Conservation (phyloP, 768 basidiomycete genomes). For the Leccinellum luteum region DNA sequence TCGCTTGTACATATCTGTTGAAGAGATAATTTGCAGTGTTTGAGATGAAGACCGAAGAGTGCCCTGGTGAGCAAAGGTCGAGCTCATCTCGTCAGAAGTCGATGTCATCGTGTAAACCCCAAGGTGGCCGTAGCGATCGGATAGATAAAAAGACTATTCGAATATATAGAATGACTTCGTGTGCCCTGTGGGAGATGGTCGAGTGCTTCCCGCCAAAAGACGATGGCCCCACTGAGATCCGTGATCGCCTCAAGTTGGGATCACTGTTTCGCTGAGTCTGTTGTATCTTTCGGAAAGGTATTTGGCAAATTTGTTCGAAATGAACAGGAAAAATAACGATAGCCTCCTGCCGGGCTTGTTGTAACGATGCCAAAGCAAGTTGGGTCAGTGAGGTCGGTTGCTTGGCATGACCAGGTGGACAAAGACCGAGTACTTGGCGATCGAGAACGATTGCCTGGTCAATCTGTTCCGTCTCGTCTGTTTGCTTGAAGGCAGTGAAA, state of each 20-base stretch:
- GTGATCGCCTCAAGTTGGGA: background rate
- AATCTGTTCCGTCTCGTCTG: background rate
- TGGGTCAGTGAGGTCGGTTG: no score
- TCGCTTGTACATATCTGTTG: background rate
- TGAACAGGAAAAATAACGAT: background rate
- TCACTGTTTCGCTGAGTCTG: background rate
- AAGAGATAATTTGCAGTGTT: background rate
- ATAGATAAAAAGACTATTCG: constrained; percentile 1
- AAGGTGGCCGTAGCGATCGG: background rate
- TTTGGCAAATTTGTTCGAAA: background rate
- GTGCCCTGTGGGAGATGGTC: background rate
- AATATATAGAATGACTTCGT: background rate
- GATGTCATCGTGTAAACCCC: constrained; percentile 1
- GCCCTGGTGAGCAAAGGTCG: background rate
- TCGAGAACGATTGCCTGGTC: background rate
- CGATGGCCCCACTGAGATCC: background rate
- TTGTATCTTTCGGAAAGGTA: background rate
- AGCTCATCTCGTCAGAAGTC: background rate
- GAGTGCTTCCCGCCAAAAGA: background rate
- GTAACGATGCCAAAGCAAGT: background rate
- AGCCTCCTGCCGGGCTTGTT: background rate
- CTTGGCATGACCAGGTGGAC: no score
- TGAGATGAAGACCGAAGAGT: background rate
- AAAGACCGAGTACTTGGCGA: no score
- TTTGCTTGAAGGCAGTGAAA: background rate